A percentile compares a stretch with the other conserved stretches of the same genome.
phyloP scores from a whole-genome alignment of 192 early-diverging fungal species.

The Funneliformis geosporum region DNA sequence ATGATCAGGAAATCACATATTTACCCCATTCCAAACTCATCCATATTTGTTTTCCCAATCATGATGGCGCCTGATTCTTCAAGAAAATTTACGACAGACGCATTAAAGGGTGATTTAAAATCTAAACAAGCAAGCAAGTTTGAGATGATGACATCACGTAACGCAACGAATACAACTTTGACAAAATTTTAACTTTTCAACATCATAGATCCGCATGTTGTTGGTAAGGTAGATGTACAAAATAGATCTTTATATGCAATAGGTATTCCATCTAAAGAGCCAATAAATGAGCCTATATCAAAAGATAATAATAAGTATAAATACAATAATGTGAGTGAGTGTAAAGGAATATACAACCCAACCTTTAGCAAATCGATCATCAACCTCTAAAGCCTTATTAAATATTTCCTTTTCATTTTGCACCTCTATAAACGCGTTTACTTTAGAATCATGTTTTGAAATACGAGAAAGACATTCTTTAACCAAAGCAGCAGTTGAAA shows the following conservation, averaged over 20 bases:
- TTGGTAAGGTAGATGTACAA: conserved; percentile 57
- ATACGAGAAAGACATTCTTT: conserved; percentile 37
- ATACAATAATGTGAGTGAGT: not conserved
- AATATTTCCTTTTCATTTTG: conserved; percentile 33
- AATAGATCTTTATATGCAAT: conserved; percentile 86
- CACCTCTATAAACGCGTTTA: conserved; percentile 50
- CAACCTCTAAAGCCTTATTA: conserved; percentile 33
- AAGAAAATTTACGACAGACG: conserved; percentile 70
- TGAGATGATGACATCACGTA: not conserved
- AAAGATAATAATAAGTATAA: not conserved
- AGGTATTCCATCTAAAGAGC: conserved; percentile 63
- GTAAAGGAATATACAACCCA: not conserved
- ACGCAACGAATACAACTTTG: not conserved
- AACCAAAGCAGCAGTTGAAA: conserved; percentile 28
- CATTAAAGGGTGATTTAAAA: conserved; percentile 69
- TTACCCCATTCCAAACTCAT: conserved; percentile 97
- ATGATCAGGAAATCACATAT: not conserved
- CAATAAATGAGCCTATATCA: conserved; percentile 27
- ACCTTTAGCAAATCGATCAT: conserved; percentile 41
- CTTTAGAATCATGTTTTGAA: conserved; percentile 38
- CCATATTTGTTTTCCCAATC: conserved; percentile 89
- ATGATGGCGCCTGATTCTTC: conserved; percentile 62
- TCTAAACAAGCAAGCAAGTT: conserved; percentile 40
- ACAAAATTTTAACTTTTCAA: conserved; percentile 46
- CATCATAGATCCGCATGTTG: conserved; percentile 77